Percentiles rank a stretch among this genome's conserved stretches.
Conservation (phyloP, 164 flowering plant genomes). For the Akebia trifoliata region DNA sequence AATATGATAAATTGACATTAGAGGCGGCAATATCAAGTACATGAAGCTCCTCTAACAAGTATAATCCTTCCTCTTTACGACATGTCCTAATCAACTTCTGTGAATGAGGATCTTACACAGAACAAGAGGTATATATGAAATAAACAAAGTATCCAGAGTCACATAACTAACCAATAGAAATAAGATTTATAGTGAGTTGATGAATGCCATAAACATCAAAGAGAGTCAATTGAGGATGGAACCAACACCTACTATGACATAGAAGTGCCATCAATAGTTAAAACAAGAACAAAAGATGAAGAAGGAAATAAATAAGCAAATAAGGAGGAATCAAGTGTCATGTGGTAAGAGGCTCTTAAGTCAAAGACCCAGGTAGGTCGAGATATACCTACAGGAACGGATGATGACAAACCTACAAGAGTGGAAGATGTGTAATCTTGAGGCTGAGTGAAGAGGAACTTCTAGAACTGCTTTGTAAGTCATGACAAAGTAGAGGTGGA, state of each 20-base stretch:
- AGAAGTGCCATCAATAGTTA: background rate
- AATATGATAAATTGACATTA: constrained; percentile 4
- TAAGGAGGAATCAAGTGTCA: background rate
- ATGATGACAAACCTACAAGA: background rate
- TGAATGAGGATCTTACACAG: constrained; percentile 3
- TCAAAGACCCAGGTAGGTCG: background rate
- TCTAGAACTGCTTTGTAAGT: no score
- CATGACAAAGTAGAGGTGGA: background rate
- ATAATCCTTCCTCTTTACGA: background rate
- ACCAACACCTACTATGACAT: background rate
- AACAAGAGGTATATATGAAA: background rate
- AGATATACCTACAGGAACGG: background rate
- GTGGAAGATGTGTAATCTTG: background rate
- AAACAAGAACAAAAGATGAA: background rate
- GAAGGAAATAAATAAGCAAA: background rate
- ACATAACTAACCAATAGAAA: background rate
- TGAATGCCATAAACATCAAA: background rate
- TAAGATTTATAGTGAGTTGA: background rate
- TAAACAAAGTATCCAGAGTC: background rate
- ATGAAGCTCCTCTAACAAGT: background rate
- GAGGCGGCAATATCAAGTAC: constrained; percentile 1
- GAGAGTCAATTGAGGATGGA: background rate
- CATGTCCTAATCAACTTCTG: constrained; percentile 8
- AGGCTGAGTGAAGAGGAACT: no score
- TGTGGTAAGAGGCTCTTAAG: background rate